Evolutionary conservation across 495 filamentous ascomycete genomes (phyloP).

Genomic region (Jackrogersella minutella): DNA sequence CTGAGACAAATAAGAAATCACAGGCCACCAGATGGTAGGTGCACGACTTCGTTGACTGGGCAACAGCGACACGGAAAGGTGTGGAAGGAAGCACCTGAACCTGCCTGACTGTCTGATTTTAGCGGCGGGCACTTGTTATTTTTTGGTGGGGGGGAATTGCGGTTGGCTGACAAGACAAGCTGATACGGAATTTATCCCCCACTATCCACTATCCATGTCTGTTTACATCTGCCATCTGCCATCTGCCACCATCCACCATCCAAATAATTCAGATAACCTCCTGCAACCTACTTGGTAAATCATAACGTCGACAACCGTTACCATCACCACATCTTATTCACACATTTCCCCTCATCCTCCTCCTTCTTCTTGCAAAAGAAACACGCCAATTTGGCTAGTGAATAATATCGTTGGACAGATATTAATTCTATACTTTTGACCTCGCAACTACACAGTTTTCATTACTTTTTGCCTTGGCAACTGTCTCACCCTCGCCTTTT

Average conservation of each 20-base stretch:
- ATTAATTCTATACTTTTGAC: not conserved
- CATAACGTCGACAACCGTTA: constrained; percentile 2
- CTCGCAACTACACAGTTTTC: not conserved
- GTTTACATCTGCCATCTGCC: constrained; percentile 35
- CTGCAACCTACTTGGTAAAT: constrained; percentile 28
- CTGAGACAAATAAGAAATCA: constrained; percentile 15
- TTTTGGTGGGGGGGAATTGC: constrained; percentile 10
- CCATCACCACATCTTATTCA: constrained; percentile 8
- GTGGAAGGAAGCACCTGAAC: constrained; percentile 16
- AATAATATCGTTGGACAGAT: constrained; percentile 5
- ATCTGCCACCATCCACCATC: constrained; percentile 29
- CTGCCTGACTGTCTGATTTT: not conserved
- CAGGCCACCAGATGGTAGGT: constrained; percentile 13
- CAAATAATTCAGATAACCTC: constrained; percentile 37
- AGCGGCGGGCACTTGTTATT: constrained; percentile 12
- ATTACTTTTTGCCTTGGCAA: not conserved
- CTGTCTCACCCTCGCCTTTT: constrained; percentile 8
- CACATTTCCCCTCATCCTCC: not conserved
- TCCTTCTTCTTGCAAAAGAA: constrained; percentile 8
- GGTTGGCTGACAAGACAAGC: not conserved
- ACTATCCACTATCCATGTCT: constrained; percentile 37
- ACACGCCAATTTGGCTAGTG: constrained; percentile 2
- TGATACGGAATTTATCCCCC: constrained; percentile 4
- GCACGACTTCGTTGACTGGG: constrained; percentile 23
- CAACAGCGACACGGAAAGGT: constrained; percentile 17